Evolutionary conservation across 495 filamentous ascomycete species (phyloP), one percentile per base, ranked within the genome.

Genomic region (Penicillium coffeae): DNA sequence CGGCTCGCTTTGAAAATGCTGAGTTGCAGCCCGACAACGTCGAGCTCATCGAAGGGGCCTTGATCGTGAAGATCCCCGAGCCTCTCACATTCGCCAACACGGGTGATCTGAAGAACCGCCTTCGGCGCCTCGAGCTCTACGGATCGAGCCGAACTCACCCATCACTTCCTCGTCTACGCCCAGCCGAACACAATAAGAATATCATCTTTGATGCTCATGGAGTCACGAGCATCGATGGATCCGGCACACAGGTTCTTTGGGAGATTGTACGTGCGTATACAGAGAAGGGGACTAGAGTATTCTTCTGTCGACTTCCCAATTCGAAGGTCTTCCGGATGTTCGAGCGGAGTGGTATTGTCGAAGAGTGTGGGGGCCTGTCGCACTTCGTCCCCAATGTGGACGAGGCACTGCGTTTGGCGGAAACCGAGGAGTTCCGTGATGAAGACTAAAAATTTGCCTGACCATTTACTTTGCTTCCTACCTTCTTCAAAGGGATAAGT

Each of bases 121-220:
- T 98, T 4, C 75, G 87, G 13, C 74, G 94, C 10, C 70, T 98
- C 6, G 93, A 97, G 65, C 73, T 88, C 18, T 96, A 97, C 58
- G 93, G 93, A 10, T 88, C 89, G 0, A 82, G 68, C n/a, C 70
- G 72, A 34, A 87, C 88, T 0, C 94, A 97, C 47, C 94, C 94
- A 0, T 89, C 90, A 1, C 71, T 95, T 13, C 92, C 93, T 4
- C 76, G 88, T 6, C 74, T 93, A 22, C 74, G 89, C 9, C 65
- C 76, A 14, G 76, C 81, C 12, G 82, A 87, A 50, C 82, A 87
- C 43, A 95, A 95, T 51, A 77, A 80, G 45, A 96, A 94, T 56
- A 76, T 98, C 61, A 91, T 98, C 47, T 97, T 98, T 60, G 93
- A 98, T 63, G 88, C 97, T 10, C 91, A 97, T 55, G 92, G 93